phyloP scores from a whole-genome alignment of 2,329 filamentous ascomycete species.

The Penicillium sp. region DNA sequence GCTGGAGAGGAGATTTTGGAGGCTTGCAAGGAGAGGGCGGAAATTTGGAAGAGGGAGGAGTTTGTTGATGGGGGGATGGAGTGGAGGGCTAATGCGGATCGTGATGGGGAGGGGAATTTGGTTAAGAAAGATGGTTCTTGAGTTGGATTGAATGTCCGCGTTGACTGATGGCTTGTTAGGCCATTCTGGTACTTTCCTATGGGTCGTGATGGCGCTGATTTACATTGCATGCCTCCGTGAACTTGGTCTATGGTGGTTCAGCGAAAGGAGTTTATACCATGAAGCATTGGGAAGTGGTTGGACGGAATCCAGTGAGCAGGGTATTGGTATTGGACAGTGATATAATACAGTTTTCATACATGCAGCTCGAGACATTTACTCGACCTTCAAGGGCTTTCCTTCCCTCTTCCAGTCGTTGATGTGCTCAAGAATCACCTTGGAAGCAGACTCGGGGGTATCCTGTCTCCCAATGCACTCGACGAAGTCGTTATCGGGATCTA shows the following conservation, averaged over 20 bases:
- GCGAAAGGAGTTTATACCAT: background rate
- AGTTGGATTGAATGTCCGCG: background rate
- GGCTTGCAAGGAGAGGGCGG: conserved; percentile 81
- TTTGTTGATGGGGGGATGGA: conserved; percentile 75
- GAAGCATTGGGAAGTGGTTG: background rate
- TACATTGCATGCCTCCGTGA: background rate
- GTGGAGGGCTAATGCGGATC: conserved; percentile 89
- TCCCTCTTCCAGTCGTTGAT: conserved; percentile 75
- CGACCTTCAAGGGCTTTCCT: conserved; percentile 58
- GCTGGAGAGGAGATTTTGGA: conserved; percentile 91
- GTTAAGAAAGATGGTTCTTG: conserved; percentile 7
- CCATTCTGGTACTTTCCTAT: background rate
- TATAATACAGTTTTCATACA: conserved; percentile 36
- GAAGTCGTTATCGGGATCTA: conserved; percentile 95
- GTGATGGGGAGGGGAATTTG: conserved; percentile 56
- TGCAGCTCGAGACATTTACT: conserved; percentile 28
- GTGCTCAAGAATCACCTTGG: conserved; percentile 83
- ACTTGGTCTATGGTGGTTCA: background rate
- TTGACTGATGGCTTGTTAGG: background rate
- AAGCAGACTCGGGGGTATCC: conserved; percentile 85
- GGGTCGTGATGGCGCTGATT: background rate
- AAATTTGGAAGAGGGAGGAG: conserved; percentile 94
- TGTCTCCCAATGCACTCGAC: conserved; percentile 95
- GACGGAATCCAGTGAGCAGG: conserved; percentile 30
- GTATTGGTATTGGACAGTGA: conserved; percentile 34